These are phyloP conservation scores for Xylaria longipes DNA, from an alignment of 495 filamentous ascomycete genomes.

Conservation along the genomic window DNA sequence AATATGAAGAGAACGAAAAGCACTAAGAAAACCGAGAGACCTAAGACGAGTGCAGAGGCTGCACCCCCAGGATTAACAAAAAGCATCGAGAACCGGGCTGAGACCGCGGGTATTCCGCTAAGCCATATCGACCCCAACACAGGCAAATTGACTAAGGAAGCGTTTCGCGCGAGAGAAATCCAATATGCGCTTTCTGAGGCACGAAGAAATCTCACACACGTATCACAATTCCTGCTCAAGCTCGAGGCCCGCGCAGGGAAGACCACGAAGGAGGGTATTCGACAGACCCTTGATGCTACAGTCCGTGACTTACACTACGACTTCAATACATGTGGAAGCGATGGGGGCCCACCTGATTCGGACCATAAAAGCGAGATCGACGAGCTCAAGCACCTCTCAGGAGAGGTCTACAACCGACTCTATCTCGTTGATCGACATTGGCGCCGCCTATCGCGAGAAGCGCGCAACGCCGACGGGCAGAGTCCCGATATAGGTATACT, in stretches of 20 bases:
- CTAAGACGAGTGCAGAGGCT: not conserved
- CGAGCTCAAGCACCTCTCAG: slow-evolving; percentile 32
- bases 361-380: slow-evolving; percentile 29
- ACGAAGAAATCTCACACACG: slow-evolving; percentile 31
- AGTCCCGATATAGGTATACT: slow-evolving; percentile 26
- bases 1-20: not conserved
- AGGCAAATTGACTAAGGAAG: slow-evolving; percentile 22
- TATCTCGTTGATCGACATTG: slow-evolving; percentile 38
- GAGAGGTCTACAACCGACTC: slow-evolving; percentile 30
- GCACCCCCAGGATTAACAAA: not conserved
- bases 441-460: slow-evolving; percentile 18
- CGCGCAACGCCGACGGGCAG: slow-evolving; percentile 8
- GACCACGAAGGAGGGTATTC: slow-evolving; percentile 36
- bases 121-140: slow-evolving; percentile 10
- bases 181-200: slow-evolving; percentile 28
- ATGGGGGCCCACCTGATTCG: not conserved
- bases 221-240: slow-evolving; percentile 39
- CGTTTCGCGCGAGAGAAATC: slow-evolving; percentile 27
- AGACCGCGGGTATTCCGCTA: not conserved
- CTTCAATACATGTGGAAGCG: not conserved
- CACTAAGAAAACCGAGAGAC: not conserved
- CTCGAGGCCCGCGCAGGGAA: slow-evolving; percentile 37
- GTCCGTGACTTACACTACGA: slow-evolving; percentile 23
- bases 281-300: slow-evolving; percentile 38
- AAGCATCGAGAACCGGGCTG: not conserved